Conservation (phyloP, 1,284 basidiomycete species). For the Wallemia mellicola region DNA sequence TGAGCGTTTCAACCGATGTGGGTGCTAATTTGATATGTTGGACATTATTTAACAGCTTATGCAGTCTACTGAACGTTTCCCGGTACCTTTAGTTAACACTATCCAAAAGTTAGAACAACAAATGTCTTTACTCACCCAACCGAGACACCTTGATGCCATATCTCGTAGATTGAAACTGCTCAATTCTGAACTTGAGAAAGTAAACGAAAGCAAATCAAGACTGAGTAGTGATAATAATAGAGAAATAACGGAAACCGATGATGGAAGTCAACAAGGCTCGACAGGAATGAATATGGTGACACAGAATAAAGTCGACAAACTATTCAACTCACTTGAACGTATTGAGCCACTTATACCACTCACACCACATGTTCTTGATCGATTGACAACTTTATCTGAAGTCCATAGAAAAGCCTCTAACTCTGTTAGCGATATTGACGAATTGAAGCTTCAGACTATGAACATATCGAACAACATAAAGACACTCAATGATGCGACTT, state of each 20-base stretch:
- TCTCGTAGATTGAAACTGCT: slow-evolving; percentile 75
- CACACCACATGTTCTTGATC: slow-evolving; percentile 62
- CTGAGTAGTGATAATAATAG: too few relatives aligned
- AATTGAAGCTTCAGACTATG: not conserved
- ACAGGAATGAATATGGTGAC: too few relatives aligned
- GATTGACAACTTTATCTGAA: slow-evolving; percentile 41
- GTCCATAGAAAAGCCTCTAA: not conserved
- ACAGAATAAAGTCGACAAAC: slow-evolving; percentile 11
- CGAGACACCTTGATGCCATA: slow-evolving; percentile 85
- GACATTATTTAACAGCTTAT: slow-evolving; percentile 18
- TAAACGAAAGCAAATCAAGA: slow-evolving; percentile 21
- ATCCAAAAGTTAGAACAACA: slow-evolving; percentile 56
- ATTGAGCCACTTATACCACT: slow-evolving; percentile 65
- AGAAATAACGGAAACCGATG: too few relatives aligned
- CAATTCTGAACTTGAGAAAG: slow-evolving; percentile 67
- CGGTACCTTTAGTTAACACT: slow-evolving; percentile 49
- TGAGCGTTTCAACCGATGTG: slow-evolving; percentile 5
- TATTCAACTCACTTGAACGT: slow-evolving; percentile 44
- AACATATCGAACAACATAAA: not conserved
- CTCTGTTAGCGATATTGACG: not conserved
- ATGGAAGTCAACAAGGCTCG: too few relatives aligned
- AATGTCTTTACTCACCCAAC: slow-evolving; percentile 65
- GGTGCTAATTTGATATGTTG: slow-evolving; percentile 7
- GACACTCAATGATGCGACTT: not conserved
- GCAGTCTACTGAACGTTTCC: slow-evolving; percentile 16